Percentiles rank a stretch among this genome's conserved stretches.
phyloP scores from a whole-genome alignment of 495 filamentous ascomycete species.

The Aspergillus avenaceus region DNA sequence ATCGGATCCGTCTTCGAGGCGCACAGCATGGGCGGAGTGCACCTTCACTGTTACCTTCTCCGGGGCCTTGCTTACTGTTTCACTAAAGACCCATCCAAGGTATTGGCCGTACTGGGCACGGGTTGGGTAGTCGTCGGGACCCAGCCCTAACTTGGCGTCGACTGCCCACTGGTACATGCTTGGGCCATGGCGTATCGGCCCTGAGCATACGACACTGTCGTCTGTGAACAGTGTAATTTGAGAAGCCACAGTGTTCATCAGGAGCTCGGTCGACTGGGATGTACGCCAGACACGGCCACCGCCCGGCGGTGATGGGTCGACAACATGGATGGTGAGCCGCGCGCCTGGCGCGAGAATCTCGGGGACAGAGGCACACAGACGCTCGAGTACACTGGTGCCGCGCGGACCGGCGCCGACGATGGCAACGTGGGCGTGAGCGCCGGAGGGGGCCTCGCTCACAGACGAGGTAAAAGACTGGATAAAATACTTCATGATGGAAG shows the following conservation, averaged over 20 bases:
- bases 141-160: background rate
- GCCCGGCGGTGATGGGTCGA: constrained; percentile 4
- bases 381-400: constrained; percentile 13
- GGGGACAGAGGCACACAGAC: constrained; percentile 14
- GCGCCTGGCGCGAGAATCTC: constrained; percentile 2
- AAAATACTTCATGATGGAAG: background rate
- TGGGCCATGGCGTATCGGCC: background rate
- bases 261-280: constrained; percentile 11
- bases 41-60: background rate
- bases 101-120: constrained; percentile 4
- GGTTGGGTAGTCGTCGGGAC: constrained; percentile 3
- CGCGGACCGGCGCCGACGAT: constrained; percentile 12
- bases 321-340: constrained; percentile 1
- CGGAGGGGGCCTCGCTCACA: background rate
- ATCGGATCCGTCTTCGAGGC: background rate
- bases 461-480: no score
- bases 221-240: constrained; percentile 15
- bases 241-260: constrained; percentile 20
- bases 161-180: constrained; percentile 1
- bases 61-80: background rate
- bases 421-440: constrained; percentile 7
- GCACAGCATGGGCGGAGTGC: background rate
- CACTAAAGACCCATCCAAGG: constrained; percentile 1
- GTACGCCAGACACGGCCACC: constrained; percentile 16
- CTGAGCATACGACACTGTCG: constrained; percentile 1